Evolutionary conservation across 495 filamentous ascomycete species (phyloP), one percentile per base, ranked within the genome.

Genomic region (Mytilinidion resinicola): DNA sequence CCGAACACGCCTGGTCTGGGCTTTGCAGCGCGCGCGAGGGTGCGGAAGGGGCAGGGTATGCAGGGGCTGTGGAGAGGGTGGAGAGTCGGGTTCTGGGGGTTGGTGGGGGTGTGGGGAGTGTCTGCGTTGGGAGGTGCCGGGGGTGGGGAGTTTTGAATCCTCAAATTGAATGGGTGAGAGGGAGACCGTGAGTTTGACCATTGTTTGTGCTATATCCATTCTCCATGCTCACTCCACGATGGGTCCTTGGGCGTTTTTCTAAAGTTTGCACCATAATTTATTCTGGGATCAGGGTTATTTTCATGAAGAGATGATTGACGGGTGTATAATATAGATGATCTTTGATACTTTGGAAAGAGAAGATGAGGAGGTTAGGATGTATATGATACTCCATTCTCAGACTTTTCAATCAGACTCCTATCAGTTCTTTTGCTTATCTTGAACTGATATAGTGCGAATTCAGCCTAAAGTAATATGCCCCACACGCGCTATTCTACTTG

Each of bases 61-160:
- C 79, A 87, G 33, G 93, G 95, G 0, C 76, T 98, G 12, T 96
- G 89, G 79, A 80, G 93, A 47, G 93, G 93, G 12, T 98, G 93
- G 93, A 85, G 89, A 67, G 86, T 96, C 15, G 91, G 91, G 9
- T 89, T 95, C 81, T 97, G 93, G 93, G 92, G 91, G 0, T 75
- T 96, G 55, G 85, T 92, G 14, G 92, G 92, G 17, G 82, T 95
- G 20, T 92, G 91, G 90, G 85, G 86, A 20, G 79, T 85, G 56
- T 80, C 74, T 51, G 74, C 85, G 9, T 58, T 89, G 36, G 85
- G 86, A 12, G 72, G 66, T 17, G 69, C 60, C 30, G 65, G 72
- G 17, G 74, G 74, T 14, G 79, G 76, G 10, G 80, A 82, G 62
- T 83, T 83, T 62, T 83, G 58, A 17, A 21, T 12, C 11, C 19